Percentiles rank a stretch among this genome's conserved stretches.
These are phyloP conservation scores for Ascochyta rabiei DNA, from an alignment of 2,329 filamentous ascomycete genomes.

Conservation along the genomic window DNA sequence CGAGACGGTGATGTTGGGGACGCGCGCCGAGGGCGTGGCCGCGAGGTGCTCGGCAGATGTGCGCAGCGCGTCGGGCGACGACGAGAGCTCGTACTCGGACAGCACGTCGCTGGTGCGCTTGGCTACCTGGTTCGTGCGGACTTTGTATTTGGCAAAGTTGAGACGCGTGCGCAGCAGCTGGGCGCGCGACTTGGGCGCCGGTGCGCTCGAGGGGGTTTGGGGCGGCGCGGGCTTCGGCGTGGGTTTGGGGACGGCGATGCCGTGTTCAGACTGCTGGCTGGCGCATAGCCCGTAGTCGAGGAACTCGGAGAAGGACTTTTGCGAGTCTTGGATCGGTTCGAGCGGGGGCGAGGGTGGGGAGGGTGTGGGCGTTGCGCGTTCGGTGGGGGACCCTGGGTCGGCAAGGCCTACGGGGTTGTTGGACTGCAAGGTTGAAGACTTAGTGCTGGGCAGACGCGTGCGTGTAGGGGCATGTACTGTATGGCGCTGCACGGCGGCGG, in stretches of 20 bases:
- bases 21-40: background rate
- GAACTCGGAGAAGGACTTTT: conserved; percentile 54
- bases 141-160: conserved; percentile 74
- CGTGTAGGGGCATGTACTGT: conserved; percentile 28
- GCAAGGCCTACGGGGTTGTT: conserved; percentile 35
- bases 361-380: conserved; percentile 39
- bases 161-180: conserved; percentile 72
- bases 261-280: conserved; percentile 46
- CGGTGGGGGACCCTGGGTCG: conserved; percentile 42
- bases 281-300: conserved; percentile 55
- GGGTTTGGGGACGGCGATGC: conserved; percentile 5
- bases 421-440: conserved; percentile 33
- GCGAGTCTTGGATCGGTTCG: conserved; percentile 32
- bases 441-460: conserved; percentile 25
- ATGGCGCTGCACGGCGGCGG: conserved; percentile 33
- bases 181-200: conserved; percentile 58
- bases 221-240: background rate
- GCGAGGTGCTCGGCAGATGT: background rate
- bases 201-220: conserved; percentile 16
- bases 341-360: conserved; percentile 15
- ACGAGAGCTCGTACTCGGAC: conserved; percentile 34
- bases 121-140: conserved; percentile 72
- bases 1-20: conserved; percentile 41
- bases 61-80: conserved; percentile 22
- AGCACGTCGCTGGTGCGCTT: conserved; percentile 67